Base-by-base conservation (phyloP, 2,329 filamentous ascomycete species). In the Akanthomyces lecanii region DNA sequence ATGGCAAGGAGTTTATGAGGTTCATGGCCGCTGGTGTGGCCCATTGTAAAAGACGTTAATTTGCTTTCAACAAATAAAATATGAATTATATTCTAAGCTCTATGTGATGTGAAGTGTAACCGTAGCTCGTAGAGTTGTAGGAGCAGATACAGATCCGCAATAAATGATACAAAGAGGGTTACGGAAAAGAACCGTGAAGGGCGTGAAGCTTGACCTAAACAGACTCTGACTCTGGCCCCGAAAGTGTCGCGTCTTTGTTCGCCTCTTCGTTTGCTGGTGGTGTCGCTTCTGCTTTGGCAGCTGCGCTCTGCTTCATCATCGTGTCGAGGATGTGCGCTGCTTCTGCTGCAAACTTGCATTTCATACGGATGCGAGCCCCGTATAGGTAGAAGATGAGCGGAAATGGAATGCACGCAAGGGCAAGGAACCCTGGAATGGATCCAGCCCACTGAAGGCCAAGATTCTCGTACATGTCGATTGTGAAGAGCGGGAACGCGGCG, bases 381-480 rank as follows among this genome's bases (percentile, higher is more conserved):
- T 89, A 89, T 67, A 82, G 83, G 75, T 89, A 88, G 74, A 91
- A 89, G 18, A 91, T 71, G 73, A 89, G 87, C 1, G 89, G 88
- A 69, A 89, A 86, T 0, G 89, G 88, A n/a, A 89, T 77, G 72
- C 88, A 91, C 8, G 79, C 80, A 5, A 91, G 72, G 0, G 88
- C 82, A 2, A 92, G 77, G 75, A 92, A 91, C 0, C 84, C 89
- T 0, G 88, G 89, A 16, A 92, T 76, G 0, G 82, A 83, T 8
- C 81, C 84, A 0, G 87, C 89, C 89, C 89, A 92, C 74, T 91
- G 87, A 52, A 89, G 85, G 44, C 89, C 87, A 2, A 87, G 77
- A 52, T 76, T 75, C 1, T 74, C 44, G 71, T 82, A 83, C 78
- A 83, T 82, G 14, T 73, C 58, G 0, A 77, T 78, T 0, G 87